Base-by-base conservation (phyloP, 306 rosid species). In the Oemleria cerasiformis region DNA sequence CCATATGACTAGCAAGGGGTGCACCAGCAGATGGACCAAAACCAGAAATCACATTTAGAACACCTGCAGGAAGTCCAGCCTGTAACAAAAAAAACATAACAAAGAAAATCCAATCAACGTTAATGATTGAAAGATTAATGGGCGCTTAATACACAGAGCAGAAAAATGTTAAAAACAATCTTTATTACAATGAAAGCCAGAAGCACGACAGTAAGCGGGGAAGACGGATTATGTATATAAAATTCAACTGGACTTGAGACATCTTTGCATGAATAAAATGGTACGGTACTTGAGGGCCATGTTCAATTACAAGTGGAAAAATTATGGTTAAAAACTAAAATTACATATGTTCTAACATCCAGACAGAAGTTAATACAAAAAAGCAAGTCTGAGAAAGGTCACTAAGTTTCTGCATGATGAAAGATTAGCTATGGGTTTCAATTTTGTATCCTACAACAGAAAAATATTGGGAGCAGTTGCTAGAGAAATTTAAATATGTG, bases 1-100 rank as follows among this genome's bases (percentile, higher is more conserved):
- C 92, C 98, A 87, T 94, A 82, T 94, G 98, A 71, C 95, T 89
- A 76, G 95, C 91, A 82, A 94, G 80, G 67, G 97, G 87, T 57
- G 96, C 96, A 76, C 98, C 98, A 36, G 96, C 97, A 55, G 97
- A 89, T 9, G 97, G 95, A 79, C 98, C 97, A 78, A 78, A 94
- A 63, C 98, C 98, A 41, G 95, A 89, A n/a, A 91, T 78, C 3
- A 94, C 50, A 71, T 94, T 94, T 42, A 94, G 58, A 84, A 91
- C 98, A 65, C 97, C 98, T 30, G 76, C 25, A 68, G 98, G 98
- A 82, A 94, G 88, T 58, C 97, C 98, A 65, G 98, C 98, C 98
- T 91, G 82, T 48, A 7, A 48, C 12, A 43, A 43, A 6, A 5
- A 47, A 47, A 47, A 14, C 77, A 75, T 79, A 38, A 74, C 6